Percentiles rank a stretch among this genome's conserved stretches.
These are phyloP conservation scores for Aleurites moluccanus DNA, from an alignment of 441 rosid genomes.

Conservation along the genomic window DNA sequence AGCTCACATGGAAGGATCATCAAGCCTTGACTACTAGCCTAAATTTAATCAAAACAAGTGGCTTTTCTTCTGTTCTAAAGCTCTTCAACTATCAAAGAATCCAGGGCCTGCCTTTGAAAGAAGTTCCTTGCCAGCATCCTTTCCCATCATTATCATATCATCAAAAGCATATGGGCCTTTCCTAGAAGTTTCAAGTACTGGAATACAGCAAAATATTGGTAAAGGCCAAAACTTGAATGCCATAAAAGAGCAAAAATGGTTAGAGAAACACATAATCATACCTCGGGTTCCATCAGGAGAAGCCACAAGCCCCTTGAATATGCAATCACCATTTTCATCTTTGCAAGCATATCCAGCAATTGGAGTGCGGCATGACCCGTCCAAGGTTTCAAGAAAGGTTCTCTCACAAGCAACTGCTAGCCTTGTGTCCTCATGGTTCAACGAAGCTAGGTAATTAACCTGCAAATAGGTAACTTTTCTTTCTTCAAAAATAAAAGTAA, in stretches of 20 bases:
- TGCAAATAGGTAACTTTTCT: conserved; percentile 29
- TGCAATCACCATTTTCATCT: conserved; percentile 71
- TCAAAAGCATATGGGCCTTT: conserved; percentile 64
- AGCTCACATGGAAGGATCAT: conserved; percentile 13
- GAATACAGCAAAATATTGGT: conserved; percentile 22
- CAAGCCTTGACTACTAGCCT: conserved; percentile 11
- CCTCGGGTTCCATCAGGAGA: conserved; percentile 91
- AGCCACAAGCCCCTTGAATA: conserved; percentile 89
- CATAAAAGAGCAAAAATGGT: neutral
- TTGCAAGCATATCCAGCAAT: conserved; percentile 88
- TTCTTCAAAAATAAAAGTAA: neutral
- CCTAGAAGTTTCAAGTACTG: conserved; percentile 94
- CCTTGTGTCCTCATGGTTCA: conserved; percentile 94
- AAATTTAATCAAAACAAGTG: neutral
- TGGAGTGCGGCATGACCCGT: conserved; percentile 96
- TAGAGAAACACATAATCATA: conserved; percentile 26
- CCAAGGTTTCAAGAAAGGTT: conserved; percentile 74
- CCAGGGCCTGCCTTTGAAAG: conserved; percentile 79
- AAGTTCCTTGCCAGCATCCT: conserved; percentile 89
- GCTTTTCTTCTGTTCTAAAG: conserved; percentile 7
- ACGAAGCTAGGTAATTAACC: conserved; percentile 74
- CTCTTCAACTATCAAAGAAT: conserved; percentile 55
- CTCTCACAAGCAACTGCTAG: conserved; percentile 88
- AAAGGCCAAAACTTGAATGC: neutral
- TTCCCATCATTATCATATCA: conserved; percentile 85